Percentiles rank a stretch among this genome's conserved stretches.
Evolutionary conservation across 495 filamentous ascomycete genomes (phyloP).

Genomic region (Saxophila tyrrhenica): DNA sequence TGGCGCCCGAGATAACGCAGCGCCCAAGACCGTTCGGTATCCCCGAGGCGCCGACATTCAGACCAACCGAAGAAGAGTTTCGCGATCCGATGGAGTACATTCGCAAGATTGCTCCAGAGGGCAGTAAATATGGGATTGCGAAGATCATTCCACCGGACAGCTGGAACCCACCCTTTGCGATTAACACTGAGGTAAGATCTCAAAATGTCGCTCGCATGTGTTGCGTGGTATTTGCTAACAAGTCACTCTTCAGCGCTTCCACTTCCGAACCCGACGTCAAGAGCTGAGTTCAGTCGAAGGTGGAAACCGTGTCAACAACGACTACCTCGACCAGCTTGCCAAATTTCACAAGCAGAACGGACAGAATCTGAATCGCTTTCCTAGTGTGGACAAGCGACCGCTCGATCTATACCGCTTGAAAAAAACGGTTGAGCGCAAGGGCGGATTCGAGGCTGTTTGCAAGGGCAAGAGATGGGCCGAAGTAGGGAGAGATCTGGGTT

Average conservation of each 20-base stretch:
- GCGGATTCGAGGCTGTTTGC: slow-evolving; percentile 91
- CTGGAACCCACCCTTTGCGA: slow-evolving; percentile 91
- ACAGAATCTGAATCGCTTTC: slow-evolving; percentile 83
- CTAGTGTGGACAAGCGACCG: slow-evolving; percentile 95
- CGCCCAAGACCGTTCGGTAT: slow-evolving; percentile 69
- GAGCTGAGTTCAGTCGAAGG: slow-evolving; percentile 98
- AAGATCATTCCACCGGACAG: slow-evolving; percentile 87
- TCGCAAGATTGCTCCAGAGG: slow-evolving; percentile 75
- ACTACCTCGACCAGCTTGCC: slow-evolving; percentile 86
- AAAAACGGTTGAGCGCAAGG: slow-evolving; percentile 86
- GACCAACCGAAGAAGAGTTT: slow-evolving; percentile 87
- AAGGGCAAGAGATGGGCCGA: slow-evolving; percentile 99
- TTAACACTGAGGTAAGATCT: slow-evolving; percentile 81
- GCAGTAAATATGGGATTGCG: slow-evolving; percentile 75
- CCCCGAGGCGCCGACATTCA: slow-evolving; percentile 81
- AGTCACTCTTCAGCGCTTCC: slow-evolving; percentile 58
- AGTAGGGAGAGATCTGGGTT: slow-evolving; percentile 91
- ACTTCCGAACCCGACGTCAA: slow-evolving; percentile 92
- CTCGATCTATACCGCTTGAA: slow-evolving; percentile 92
- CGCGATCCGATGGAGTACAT: slow-evolving; percentile 90
- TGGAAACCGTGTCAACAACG: slow-evolving; percentile 88
- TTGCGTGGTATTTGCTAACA: slow-evolving; percentile 13
- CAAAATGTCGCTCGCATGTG: slow-evolving; percentile 1
- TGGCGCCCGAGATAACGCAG: slow-evolving; percentile 64
- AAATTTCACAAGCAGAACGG: slow-evolving; percentile 98